Base-by-base conservation (phyloP, 208 protist genomes). In the Novymonas esmeraldas region DNA sequence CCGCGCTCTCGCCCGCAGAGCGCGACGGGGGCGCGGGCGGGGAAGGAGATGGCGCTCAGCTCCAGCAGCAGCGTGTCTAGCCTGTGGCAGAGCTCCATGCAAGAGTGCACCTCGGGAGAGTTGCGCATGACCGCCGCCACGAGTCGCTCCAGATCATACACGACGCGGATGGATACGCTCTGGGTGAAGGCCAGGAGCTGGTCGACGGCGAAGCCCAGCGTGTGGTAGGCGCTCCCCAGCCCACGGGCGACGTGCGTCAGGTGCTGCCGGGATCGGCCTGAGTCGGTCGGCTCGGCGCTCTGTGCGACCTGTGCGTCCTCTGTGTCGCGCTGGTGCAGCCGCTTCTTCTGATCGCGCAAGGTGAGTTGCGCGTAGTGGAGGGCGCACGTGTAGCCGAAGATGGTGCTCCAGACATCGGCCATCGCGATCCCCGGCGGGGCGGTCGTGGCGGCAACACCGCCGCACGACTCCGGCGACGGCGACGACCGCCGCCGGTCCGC, bases 321-420 rank as follows among this genome's bases (percentile, higher is more conserved):
- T 0, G 75, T 70, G 38, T 92, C 81, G 54, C 75, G 63, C 42
- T 76, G 73, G 46, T 89, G 85, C 48, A 92, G 76, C 49, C 36
- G 52, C 63, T 92, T 93, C 50, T 85, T 83, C 29, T 89, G 77
- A 42, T 82, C 79, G 16, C 73, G 79, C 54, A 96, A 74, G 18
- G 79, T 78, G 28, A 89, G 66, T 55, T 87, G 83, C 10, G 85
- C 76, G 64, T 91, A 94, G 65, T 87, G 79, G 18, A 96, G 78
- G 11, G 86, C 81, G 67, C 91, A 96, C 38, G 87, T 64, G 66
- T 94, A 93, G 6, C 88, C 91, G 71, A 96, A 96, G 7, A 77
- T 63, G 72, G 81, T 84, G 61, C 87, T 94, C 88, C 91, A 96
- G 28, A 82, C 76, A 58, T 92, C 87, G 1, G 65, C 55, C 36